Evolutionary conservation across 139 green algal genomes (phyloP).

Genomic region (Auxenochlorella pyrenoidosa): DNA sequence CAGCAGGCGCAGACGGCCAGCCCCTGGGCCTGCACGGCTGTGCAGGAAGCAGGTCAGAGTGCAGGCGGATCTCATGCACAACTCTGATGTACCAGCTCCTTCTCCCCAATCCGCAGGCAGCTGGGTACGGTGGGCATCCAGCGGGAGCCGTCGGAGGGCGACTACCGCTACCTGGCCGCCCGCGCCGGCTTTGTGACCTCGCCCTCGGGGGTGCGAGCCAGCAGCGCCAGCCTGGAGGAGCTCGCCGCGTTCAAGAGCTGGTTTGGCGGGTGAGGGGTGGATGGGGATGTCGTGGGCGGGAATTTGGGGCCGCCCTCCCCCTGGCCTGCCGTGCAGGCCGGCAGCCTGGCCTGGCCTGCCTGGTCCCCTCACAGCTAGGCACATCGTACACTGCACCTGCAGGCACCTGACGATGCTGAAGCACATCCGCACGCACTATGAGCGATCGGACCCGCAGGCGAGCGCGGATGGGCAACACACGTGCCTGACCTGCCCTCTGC

Average conservation of each 20-base stretch:
- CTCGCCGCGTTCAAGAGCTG: slow-evolving; percentile 24
- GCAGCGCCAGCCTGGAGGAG: slow-evolving; percentile 1
- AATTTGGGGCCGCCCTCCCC: too few species aligned
- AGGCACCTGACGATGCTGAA: slow-evolving; percentile 27
- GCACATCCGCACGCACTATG: slow-evolving; percentile 10
- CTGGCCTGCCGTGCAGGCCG: too few species aligned
- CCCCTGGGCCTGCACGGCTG: too few species aligned
- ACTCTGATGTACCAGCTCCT: too few species aligned
- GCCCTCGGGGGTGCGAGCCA: neutral
- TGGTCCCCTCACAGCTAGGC: too few species aligned
- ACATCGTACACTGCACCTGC: neutral
- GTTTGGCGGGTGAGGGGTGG: slow-evolving; percentile 12
- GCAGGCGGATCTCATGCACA: too few species aligned
- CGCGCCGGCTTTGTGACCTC: slow-evolving; percentile 14
- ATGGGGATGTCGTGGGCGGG: too few species aligned
- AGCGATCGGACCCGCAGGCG: neutral
- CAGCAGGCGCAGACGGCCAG: too few species aligned
- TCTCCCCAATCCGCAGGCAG: too few species aligned
- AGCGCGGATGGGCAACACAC: too few species aligned
- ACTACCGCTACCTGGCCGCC: slow-evolving; percentile 20
- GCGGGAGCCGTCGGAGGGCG: neutral
- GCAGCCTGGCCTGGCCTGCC: too few species aligned
- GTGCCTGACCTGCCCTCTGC: too few species aligned
- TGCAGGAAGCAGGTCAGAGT: neutral
- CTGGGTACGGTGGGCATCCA: neutral